These are phyloP conservation scores for Trifolium dubium DNA, from an alignment of 306 rosid genomes.

Conservation along the genomic window DNA sequence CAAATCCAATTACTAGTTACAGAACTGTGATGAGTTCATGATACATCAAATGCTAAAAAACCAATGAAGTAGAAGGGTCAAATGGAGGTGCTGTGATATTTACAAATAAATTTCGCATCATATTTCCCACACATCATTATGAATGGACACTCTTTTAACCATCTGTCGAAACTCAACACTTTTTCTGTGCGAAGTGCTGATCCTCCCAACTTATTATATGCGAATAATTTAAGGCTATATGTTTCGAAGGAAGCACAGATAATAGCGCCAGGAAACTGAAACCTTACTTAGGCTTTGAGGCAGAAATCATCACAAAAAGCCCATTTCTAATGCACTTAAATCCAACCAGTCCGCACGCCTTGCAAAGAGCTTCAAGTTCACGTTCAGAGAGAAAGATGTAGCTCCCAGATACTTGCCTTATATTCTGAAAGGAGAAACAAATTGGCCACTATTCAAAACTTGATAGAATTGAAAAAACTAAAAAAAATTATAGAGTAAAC, in stretches of 20 bases:
- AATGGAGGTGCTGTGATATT: constrained; percentile 15
- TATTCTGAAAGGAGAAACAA: constrained; percentile 49
- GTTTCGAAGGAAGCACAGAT: constrained; percentile 21
- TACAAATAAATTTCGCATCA: background rate
- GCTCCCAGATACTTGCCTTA: constrained; percentile 61
- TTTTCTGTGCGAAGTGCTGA: background rate
- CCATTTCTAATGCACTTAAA: constrained; percentile 68
- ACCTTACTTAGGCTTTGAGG: constrained; percentile 65
- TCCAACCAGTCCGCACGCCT: constrained; percentile 67
- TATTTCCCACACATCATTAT: constrained; percentile 1
- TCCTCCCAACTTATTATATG: constrained; percentile 15
- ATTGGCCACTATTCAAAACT: constrained; percentile 37
- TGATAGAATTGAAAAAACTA: background rate
- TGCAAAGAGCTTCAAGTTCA: constrained; percentile 85
- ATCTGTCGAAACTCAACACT: background rate
- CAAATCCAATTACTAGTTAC: background rate
- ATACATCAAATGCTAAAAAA: constrained; percentile 30
- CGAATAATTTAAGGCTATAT: constrained; percentile 1
- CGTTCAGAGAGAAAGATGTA: constrained; percentile 59
- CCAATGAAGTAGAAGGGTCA: background rate
- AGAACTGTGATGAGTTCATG: constrained; percentile 16
- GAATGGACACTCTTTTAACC: constrained; percentile 15
- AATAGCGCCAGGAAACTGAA: constrained; percentile 39
- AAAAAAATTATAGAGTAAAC: background rate
- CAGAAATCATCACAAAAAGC: constrained; percentile 79